Evolutionary conservation across 805 yeast genomes (phyloP), one percentile per base, ranked within the genome.

Genomic region (Saccharomyces eubayanus): DNA sequence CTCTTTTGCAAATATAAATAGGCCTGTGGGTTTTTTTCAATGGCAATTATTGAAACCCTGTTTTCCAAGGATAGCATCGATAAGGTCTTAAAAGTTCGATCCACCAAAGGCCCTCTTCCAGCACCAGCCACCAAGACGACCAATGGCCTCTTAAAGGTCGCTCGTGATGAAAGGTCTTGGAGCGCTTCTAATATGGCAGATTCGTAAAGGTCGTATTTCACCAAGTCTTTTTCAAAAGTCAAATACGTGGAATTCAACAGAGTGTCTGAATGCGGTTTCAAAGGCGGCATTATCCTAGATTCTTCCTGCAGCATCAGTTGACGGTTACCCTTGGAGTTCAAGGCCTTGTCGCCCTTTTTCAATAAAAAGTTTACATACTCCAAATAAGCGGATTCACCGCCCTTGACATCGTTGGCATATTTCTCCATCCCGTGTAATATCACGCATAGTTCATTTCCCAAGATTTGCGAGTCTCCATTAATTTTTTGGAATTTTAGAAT

Each of bases 91-190:
- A 78, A 69, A 0, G 79, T 72, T 21, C 77, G 72, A 47, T 83
- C 83, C 2, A 90, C 82, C 29, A 91, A 69, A 0, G 92, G 91
- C 0, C 97, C 97, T 47, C 89, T 72, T 0, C 97, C 97, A 0
- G 97, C 94, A 0, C 97, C 97, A 2, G 86, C 82, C 1, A 91
- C 77, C 3, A 86, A 75, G 8, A 87, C 70, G 10, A 71, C 70
- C 28, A 76, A 57, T 9, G 56, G 63, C 20, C 52, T 46, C 20
- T 4, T 62, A 48, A 6, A 9, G 20, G 53, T 49, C 6, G 53
- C 36, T 47, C 58, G 52, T 48, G 62, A 64, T 2, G 61, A 54
- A 20, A 77, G 59, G 53, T 67, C 77, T 43, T 62, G 59, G 16
- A 86, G 55, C 0, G 91, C 89, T 46, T 74, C 65, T 28, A 70